Base-by-base conservation (phyloP, 768 basidiomycete species). In the Termitomyces sp. region DNA sequence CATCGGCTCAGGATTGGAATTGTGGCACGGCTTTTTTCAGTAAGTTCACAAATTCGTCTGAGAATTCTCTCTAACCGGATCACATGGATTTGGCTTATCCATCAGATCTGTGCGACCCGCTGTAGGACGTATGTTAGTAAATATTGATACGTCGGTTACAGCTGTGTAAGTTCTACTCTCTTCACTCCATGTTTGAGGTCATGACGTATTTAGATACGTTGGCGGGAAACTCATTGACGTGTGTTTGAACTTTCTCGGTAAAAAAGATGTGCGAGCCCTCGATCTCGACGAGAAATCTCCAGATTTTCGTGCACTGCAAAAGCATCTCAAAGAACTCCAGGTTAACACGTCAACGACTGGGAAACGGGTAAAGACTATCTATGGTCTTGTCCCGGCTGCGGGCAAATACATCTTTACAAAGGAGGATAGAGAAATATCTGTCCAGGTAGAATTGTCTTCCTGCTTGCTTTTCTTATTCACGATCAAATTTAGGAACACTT, bases 11-110 rank as follows among this genome's bases (percentile, higher is more conserved):
- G 74, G 74, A 2, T 61, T 84, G 0, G 77, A 80, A 39, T 57
- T 83, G 0, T 76, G 79, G 68, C 68, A 75, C 8, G 82, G 82
- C 0, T 80, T 72, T 43, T 82, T 76, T 55, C 80, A 82, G 82
- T 83, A 55, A 29, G 76, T 27, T n/a, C n/a, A 2, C 6, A 10
- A 37, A 6, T 39, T 32, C 10, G 6, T 43, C 13, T 22, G 31
- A 31, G 7, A 20, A 5, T 14, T 31, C 4, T 39, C 37, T 24
- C 13, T 14, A 4, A 4, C 24, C 16, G 24, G 4, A 42, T 53
- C 20, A 16, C 10, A 31, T 53, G 10, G 5, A 47, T 32, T 27
- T 4, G 27, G 10, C 8, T 41, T n/a, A 0, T 48, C n/a, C 24
- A 44, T 16, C 13, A 55, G 57, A 46, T 79, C 77, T 46, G 78